A percentile compares a stretch with the other conserved stretches of the same genome.
Conservation (phyloP, 2,329 filamentous ascomycete genomes). For the Fusarium penzigii region DNA sequence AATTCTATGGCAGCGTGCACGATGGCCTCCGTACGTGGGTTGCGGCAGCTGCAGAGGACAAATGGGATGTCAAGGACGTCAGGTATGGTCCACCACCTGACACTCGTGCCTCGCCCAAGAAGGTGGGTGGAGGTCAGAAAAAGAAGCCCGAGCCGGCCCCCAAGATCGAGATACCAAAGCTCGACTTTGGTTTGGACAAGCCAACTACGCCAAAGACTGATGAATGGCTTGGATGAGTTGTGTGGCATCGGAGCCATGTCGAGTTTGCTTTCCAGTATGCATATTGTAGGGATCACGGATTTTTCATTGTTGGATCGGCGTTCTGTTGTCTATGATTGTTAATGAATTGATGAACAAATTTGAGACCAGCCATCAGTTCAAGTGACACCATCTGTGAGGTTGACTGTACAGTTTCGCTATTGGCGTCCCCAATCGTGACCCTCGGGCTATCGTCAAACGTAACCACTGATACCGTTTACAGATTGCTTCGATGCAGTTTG, state of each 20-base stretch:
- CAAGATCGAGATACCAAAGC: slow-evolving; percentile 60
- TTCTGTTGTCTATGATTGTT: slow-evolving; percentile 36
- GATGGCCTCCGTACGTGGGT: slow-evolving; percentile 89
- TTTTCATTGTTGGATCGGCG: slow-evolving; percentile 30
- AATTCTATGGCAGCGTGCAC: slow-evolving; percentile 93
- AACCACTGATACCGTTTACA: slow-evolving; percentile 17
- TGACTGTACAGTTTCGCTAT: not conserved
- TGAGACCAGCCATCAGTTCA: slow-evolving; percentile 5
- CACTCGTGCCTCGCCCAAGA: slow-evolving; percentile 33
- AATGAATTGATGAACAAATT: slow-evolving; percentile 41
- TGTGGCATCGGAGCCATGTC: slow-evolving; percentile 12
- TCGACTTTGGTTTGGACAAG: slow-evolving; percentile 50
- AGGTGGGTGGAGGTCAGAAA: slow-evolving; percentile 39
- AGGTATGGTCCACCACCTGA: slow-evolving; percentile 64
- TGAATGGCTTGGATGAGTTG: slow-evolving; percentile 31
- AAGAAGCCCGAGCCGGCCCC: slow-evolving; percentile 58
- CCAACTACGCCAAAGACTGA: slow-evolving; percentile 32
- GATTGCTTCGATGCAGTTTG: slow-evolving; percentile 50
- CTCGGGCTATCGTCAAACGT: not conserved
- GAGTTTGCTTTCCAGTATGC: slow-evolving; percentile 24
- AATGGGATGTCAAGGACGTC: slow-evolving; percentile 82
- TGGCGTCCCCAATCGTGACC: not conserved
- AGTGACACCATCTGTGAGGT: not conserved
- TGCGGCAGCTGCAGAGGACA: slow-evolving; percentile 80
- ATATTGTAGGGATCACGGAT: slow-evolving; percentile 24